These are phyloP conservation scores for Aspergillus quadrilineatus DNA, from an alignment of 2,329 filamentous ascomycete species.

Conservation along the genomic window DNA sequence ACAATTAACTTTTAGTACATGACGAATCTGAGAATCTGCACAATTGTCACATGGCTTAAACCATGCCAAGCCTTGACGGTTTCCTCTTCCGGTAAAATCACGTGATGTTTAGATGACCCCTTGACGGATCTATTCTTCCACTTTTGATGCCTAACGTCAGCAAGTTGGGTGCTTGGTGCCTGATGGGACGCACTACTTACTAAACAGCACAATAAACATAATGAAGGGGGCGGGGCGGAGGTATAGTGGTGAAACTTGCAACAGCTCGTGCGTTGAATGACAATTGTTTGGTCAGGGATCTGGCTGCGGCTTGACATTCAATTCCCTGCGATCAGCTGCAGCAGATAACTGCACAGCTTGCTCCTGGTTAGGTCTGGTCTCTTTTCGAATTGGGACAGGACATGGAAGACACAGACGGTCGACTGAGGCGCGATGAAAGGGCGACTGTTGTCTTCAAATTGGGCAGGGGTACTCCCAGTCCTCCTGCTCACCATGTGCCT, in stretches of 20 bases:
- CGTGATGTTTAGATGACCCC: constrained; percentile 5
- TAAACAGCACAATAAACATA: background rate
- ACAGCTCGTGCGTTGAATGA: background rate
- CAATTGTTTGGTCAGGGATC: background rate
- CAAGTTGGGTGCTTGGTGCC: background rate
- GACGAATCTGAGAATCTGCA: too few relatives aligned
- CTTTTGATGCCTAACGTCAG: constrained; percentile 1
- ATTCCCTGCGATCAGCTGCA: background rate
- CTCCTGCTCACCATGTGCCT: background rate
- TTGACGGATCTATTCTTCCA: background rate
- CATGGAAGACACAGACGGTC: background rate
- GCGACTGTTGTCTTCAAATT: background rate
- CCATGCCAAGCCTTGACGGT: constrained; percentile 1
- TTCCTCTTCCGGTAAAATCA: background rate
- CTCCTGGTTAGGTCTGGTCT: background rate
- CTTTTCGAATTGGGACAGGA: too few relatives aligned
- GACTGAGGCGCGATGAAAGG: background rate
- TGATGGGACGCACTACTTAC: background rate
- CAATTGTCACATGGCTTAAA: too few relatives aligned
- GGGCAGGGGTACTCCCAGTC: background rate
- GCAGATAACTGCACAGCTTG: background rate
- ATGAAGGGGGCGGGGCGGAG: background rate
- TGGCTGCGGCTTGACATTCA: background rate
- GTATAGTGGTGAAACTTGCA: background rate
- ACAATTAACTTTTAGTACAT: too few relatives aligned